Base-by-base conservation (phyloP, 2,329 filamentous ascomycete genomes). In the Phaeosphaeriaceae sp. region DNA sequence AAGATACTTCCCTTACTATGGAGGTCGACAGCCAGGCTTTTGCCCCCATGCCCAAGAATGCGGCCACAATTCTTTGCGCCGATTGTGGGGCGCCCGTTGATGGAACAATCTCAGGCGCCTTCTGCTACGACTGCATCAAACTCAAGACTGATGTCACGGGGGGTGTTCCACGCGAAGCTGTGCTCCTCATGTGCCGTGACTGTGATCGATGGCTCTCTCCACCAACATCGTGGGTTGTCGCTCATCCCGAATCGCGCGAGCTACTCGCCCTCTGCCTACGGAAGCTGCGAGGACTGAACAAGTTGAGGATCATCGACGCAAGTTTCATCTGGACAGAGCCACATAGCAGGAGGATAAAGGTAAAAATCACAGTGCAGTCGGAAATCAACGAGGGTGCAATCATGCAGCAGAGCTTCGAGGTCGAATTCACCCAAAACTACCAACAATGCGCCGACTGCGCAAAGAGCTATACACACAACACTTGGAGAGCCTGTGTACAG, bases 291-390 rank as follows among this genome's bases (percentile, higher is more conserved):
- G 92, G 92, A 23, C 77, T 99, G 56, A 86, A 87, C 72, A 96
- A 94, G 78, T 90, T 96, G 61, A 84, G 94, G 54, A 94, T 99
- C 67, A 92, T 97, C 67, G 94, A 99, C 72, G 94, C 94, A 38
- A 89, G 86, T 66, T 99, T 97, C 71, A 89, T 97, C 70, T 99
- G 94, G 94, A 99, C 94, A 1, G 94, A 99, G 75, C 93, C 94
- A 9, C 94, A 99, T 77, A 97, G 92, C 64, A 83, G 91, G 68
- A 83, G 94, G 71, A 83, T 97, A 58, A 95, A 92, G 77, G 87
- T 97, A 73, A 97, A 97, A 79, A 87, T 99, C 74, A 97, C 94
- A 1, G 87, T 97, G 39, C 94, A 97, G 69, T 82, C 85, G 60
- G 83, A 87, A 71, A 83, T 83, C 34, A 83, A 82, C 63, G 79